Base-by-base conservation (phyloP, 2,329 filamentous ascomycete genomes). In the Hymenoscyphus infarciens region DNA sequence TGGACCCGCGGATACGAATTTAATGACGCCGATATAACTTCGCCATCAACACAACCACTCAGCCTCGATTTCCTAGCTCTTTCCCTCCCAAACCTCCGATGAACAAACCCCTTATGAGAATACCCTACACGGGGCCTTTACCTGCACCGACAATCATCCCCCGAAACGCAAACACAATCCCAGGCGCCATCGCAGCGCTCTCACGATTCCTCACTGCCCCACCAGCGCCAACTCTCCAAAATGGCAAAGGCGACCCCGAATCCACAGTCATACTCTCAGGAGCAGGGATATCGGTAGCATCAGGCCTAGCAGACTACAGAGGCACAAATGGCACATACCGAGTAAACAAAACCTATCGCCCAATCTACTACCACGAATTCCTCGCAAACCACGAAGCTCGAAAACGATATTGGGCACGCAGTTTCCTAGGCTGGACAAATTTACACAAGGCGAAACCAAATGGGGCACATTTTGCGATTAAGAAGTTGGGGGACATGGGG, bases 281-380 rank as follows among this genome's bases (percentile, higher is more conserved):
- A 11, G 95, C 95, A 2, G 95, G 95, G 2, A 90, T 99, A 58
- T 97, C 92, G 1, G 94, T 98, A 8, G 91, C 93, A 3, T 97
- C 92, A 11, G 95, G 95, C 0, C 82, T 99, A 35, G 90, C 94
- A 33, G 95, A 99, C 77, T 99, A 99, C 75, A 83, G 95, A 61
- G 95, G 95, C 22, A 82, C 85, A 58, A 90, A 93, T 68, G 95
- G 95, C 65, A 98, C 94, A 8, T 99, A 99, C 74, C 88, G 92
- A 53, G 83, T 95, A 72, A 98, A 98, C 78, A 92, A 90, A 78
- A 86, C 85, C 15, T 97, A 96, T 74, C 86, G 90, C 1, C 95
- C 94, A 35, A 96, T 97, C 68, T 99, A 96, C 78, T 93, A 90
- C 75, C 87, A 92, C 75, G 95, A 99, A 75, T 99, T 98, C 73